These are phyloP conservation scores for Talaromyces rugulosus DNA, from an alignment of 2,329 filamentous ascomycete species.

Conservation along the genomic window DNA sequence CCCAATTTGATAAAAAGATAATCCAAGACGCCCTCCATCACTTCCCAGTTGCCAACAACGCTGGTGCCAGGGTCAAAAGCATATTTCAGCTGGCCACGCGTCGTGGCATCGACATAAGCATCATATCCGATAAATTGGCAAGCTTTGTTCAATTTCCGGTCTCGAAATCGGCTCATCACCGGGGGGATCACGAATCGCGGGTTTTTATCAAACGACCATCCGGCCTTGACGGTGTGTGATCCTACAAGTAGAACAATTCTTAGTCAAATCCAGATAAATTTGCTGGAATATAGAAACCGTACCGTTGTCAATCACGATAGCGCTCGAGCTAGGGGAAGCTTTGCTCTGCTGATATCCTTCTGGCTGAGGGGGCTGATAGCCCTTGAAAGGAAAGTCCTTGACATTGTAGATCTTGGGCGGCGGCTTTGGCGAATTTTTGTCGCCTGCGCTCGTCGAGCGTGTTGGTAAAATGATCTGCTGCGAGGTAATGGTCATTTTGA, in stretches of 20 bases:
- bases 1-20: conserved; percentile 94
- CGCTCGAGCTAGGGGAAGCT: conserved; percentile 56
- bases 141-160: conserved; percentile 86
- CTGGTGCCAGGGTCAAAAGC: conserved; percentile 88
- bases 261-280: conserved; percentile 13
- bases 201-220: conserved; percentile 88
- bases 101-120: conserved; percentile 91
- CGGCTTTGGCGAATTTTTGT: conserved; percentile 45
- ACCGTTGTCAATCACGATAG: conserved; percentile 99
- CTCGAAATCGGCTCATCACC: conserved; percentile 90
- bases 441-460: conserved; percentile 34
- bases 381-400: conserved; percentile 58
- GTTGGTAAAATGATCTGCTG: conserved; percentile 32
- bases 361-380: conserved; percentile 53
- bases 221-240: conserved; percentile 81
- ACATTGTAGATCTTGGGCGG: conserved; percentile 52
- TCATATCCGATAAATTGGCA: conserved; percentile 91
- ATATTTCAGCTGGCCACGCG: conserved; percentile 82
- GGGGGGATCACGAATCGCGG: conserved; percentile 79
- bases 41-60: conserved; percentile 95
- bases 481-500: conserved; percentile 42
- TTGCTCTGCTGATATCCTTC: conserved; percentile 70
- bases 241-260: conserved; percentile 48
- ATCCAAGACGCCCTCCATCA: conserved; percentile 90
- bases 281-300: conserved; percentile 15